Conservation (phyloP, 805 yeast species). For the Schwanniomyces vanrijiae region DNA sequence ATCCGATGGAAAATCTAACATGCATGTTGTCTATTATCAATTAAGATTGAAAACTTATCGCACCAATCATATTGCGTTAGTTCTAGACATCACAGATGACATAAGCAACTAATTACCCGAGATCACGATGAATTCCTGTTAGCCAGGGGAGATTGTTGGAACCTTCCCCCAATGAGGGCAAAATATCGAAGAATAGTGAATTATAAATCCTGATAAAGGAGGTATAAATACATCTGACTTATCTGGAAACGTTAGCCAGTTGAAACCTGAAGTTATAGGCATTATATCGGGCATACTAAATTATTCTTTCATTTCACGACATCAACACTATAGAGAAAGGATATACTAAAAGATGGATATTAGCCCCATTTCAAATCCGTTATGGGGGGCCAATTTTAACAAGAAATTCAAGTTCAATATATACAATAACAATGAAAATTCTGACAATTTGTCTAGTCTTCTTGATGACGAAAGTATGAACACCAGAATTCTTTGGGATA, state of each 20-base stretch:
- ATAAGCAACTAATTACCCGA: not conserved
- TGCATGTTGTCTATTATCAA: not conserved
- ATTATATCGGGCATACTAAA: not conserved
- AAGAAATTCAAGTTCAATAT: slow-evolving; percentile 1
- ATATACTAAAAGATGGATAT: not conserved
- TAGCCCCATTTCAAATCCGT: not conserved
- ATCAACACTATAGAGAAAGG: not conserved
- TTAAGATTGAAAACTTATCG: slow-evolving; percentile 1
- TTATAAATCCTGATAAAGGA: not conserved
- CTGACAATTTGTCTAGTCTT: not conserved
- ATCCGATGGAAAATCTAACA: not conserved
- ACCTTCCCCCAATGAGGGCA: not conserved
- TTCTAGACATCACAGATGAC: not conserved
- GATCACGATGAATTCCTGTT: not conserved
- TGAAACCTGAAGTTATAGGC: not conserved
- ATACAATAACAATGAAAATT: not conserved
- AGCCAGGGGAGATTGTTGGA: not conserved
- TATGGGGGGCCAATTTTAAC: not conserved
- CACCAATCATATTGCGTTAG: slow-evolving; percentile 6
- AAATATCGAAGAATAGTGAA: not conserved
- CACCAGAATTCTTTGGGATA: slow-evolving; percentile 59
- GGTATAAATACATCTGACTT: not conserved
- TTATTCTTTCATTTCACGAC: not conserved
- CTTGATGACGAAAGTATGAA: slow-evolving; percentile 8
- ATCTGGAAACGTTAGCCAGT: not conserved